phyloP scores from a whole-genome alignment of 306 rosid genomes.

The Astragalus membranaceus region DNA sequence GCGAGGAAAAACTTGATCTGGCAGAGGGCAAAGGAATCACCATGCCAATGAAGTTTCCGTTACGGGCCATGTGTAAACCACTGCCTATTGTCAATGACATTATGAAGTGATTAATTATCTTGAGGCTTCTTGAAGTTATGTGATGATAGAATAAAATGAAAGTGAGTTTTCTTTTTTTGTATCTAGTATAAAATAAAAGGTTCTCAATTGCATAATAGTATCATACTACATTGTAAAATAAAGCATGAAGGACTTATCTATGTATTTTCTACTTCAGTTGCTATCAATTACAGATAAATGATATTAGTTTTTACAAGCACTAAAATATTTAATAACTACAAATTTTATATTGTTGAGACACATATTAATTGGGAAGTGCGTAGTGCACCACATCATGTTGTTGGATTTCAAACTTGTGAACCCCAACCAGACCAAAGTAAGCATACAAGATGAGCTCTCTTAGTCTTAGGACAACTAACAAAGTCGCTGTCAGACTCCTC shows the following conservation, averaged over 20 bases:
- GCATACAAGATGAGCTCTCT: too few species aligned
- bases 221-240: background rate
- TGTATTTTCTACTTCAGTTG: background rate
- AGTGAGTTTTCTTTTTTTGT: background rate
- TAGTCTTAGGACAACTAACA: too few species aligned
- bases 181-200: too few species aligned
- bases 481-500: too few species aligned
- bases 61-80: slow-evolving; percentile 11
- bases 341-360: too few species aligned
- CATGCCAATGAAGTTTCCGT: slow-evolving; percentile 8
- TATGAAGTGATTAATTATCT: background rate
- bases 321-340: background rate
- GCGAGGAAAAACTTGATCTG: slow-evolving; percentile 19
- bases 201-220: background rate
- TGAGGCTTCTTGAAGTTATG: background rate
- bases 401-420: too few species aligned
- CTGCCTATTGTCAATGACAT: background rate
- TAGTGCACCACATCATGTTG: too few species aligned
- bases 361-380: too few species aligned
- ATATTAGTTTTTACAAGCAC: background rate
- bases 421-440: too few species aligned
- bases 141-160: background rate
- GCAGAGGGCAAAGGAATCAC: slow-evolving; percentile 14
- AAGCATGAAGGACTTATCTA: background rate
- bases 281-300: too few species aligned